Conservation (phyloP, 1,284 basidiomycete species). For the Leucoagaricus sp. region DNA sequence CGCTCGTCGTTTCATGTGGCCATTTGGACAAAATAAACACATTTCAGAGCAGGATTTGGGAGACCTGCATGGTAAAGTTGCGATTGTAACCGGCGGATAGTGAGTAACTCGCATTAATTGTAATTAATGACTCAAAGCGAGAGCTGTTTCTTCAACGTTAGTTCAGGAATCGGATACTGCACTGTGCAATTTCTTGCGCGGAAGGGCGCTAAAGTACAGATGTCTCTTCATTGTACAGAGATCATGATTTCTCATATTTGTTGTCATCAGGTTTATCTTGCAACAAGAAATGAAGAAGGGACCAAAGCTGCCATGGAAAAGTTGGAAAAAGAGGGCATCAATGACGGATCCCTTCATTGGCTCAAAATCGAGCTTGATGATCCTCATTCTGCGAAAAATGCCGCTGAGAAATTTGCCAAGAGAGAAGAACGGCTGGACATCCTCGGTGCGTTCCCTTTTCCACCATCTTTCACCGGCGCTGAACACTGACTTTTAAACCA, state of each 20-base stretch:
- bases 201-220: conserved; percentile 22
- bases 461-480: neutral
- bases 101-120: conserved; percentile 3
- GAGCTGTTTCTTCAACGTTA: conserved; percentile 19
- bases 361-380: conserved; percentile 39
- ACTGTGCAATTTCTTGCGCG: conserved; percentile 45
- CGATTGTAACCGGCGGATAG: conserved; percentile 16
- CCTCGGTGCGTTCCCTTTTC: conserved; percentile 39
- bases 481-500: conserved; percentile 19
- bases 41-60: conserved; percentile 12
- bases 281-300: conserved; percentile 37
- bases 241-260: neutral
- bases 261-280: conserved; percentile 43
- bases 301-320: conserved; percentile 38
- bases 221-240: neutral
- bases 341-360: conserved; percentile 27
- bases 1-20: too few relatives aligned
- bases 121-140: too few relatives aligned
- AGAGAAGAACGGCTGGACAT: conserved; percentile 53
- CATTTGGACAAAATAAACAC: neutral
- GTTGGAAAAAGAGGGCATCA: conserved; percentile 28
- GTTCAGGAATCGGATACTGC: conserved; percentile 45
- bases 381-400: conserved; percentile 40
- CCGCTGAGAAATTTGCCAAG: conserved; percentile 46
- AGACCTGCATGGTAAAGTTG: conserved; percentile 14